A percentile compares a stretch with the other conserved stretches of the same genome.
phyloP scores from a whole-genome alignment of 371 early-diverging fungal genomes.

The Mucor irregularis region DNA sequence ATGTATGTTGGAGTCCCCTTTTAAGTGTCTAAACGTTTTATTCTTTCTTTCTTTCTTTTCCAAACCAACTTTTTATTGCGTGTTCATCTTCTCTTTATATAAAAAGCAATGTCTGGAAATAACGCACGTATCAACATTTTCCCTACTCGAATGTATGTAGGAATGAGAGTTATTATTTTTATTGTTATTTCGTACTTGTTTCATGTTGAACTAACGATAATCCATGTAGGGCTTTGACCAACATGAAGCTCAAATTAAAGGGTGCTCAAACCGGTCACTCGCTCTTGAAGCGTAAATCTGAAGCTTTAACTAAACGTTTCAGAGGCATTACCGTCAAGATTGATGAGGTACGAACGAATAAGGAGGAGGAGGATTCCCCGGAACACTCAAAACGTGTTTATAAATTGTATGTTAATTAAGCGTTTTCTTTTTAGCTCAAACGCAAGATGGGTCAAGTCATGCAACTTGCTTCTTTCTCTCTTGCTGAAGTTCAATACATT shows the following conservation, averaged over 20 bases:
- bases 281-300: slow-evolving; percentile 96
- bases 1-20: too few relatives aligned
- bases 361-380: background rate
- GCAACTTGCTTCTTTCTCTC: slow-evolving; percentile 96
- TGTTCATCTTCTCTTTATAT: background rate
- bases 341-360: slow-evolving; percentile 72
- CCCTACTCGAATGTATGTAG: slow-evolving; percentile 87
- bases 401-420: background rate
- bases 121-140: slow-evolving; percentile 76
- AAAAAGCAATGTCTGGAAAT: slow-evolving; percentile 59
- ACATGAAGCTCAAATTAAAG: slow-evolving; percentile 94
- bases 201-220: background rate
- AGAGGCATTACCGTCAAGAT: slow-evolving; percentile 94
- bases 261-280: slow-evolving; percentile 99
- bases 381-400: background rate
- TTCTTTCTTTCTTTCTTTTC: background rate
- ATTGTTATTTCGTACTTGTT: slow-evolving; percentile 2
- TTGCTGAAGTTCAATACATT: slow-evolving; percentile 97
- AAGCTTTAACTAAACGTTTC: slow-evolving; percentile 97
- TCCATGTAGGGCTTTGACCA: slow-evolving; percentile 80
- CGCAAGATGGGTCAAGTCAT: slow-evolving; percentile 92
- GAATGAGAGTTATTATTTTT: too few relatives aligned
- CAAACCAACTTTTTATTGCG: too few relatives aligned
- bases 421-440: slow-evolving; percentile 23
- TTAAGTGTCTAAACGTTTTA: slow-evolving; percentile 1